phyloP scores from a whole-genome alignment of 2,329 filamentous ascomycete species.

The Emmonsia crescens region DNA sequence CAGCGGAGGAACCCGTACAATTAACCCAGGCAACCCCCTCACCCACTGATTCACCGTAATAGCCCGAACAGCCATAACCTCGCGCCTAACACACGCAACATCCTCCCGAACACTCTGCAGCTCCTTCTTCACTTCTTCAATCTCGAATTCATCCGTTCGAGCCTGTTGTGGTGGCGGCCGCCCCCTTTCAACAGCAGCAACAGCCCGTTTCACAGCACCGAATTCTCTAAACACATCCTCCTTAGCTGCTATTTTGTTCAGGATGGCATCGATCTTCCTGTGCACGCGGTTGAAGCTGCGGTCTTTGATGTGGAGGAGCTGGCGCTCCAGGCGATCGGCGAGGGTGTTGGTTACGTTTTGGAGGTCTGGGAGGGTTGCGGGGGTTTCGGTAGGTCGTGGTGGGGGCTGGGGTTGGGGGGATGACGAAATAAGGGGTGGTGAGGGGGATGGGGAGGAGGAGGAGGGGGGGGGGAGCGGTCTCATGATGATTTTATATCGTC shows the following conservation, averaged over 20 bases:
- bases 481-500: not conserved
- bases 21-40: not conserved
- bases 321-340: not conserved
- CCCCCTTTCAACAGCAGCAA: too few relatives aligned
- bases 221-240: too few relatives aligned
- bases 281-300: not conserved
- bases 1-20: not conserved
- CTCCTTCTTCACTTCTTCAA: not conserved
- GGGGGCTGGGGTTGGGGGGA: not conserved
- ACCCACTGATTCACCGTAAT: not conserved
- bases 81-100: not conserved
- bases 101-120: not conserved
- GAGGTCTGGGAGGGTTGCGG: not conserved
- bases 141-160: too few relatives aligned
- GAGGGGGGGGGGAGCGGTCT: not conserved
- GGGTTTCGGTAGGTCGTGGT: not conserved
- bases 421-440: too few relatives aligned
- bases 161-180: too few relatives aligned
- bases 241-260: not conserved
- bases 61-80: not conserved
- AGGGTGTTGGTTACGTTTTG: not conserved
- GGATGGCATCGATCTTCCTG: not conserved
- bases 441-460: not conserved
- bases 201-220: too few relatives aligned
- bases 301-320: slow-evolving; percentile 1